A percentile compares a stretch with the other conserved stretches of the same genome.
phyloP scores from a whole-genome alignment of 2,329 filamentous ascomycete genomes.

The Microdochium trichocladiopsis region DNA sequence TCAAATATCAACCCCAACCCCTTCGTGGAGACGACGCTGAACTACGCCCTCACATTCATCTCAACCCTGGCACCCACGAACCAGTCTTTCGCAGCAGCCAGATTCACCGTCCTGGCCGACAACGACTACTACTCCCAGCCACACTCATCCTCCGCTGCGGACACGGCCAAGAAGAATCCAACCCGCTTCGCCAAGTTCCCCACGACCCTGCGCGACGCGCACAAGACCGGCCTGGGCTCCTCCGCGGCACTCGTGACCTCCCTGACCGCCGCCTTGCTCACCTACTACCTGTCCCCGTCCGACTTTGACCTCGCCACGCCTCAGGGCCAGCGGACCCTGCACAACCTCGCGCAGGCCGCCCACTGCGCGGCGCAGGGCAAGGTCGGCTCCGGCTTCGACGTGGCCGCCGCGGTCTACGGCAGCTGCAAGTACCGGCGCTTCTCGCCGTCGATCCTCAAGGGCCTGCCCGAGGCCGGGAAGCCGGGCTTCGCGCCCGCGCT shows the following conservation, averaged over 20 bases:
- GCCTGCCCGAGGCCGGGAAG: constrained; percentile 58
- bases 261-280: constrained; percentile 68
- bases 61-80: constrained; percentile 26
- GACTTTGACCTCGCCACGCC: constrained; percentile 51
- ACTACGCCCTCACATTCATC: constrained; percentile 82
- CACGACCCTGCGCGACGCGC: constrained; percentile 66
- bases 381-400: constrained; percentile 91
- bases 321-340: constrained; percentile 55
- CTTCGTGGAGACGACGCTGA: constrained; percentile 88
- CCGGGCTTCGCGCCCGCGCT: constrained; percentile 62
- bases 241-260: constrained; percentile 91
- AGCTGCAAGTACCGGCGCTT: constrained; percentile 91
- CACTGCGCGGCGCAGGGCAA: constrained; percentile 97
- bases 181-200: constrained; percentile 70
- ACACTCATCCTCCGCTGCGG: constrained; percentile 21
- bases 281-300: constrained; percentile 59
- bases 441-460: constrained; percentile 66
- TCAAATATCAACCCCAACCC: constrained; percentile 52
- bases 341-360: constrained; percentile 89
- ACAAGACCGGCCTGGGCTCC: constrained; percentile 94
- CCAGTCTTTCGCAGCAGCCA: constrained; percentile 54
- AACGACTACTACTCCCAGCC: constrained; percentile 92
- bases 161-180: constrained; percentile 13
- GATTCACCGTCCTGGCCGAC: constrained; percentile 84
- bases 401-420: constrained; percentile 87